These are phyloP conservation scores for Rhodotorula paludigena DNA, from an alignment of 768 basidiomycete species.

Conservation along the genomic window DNA sequence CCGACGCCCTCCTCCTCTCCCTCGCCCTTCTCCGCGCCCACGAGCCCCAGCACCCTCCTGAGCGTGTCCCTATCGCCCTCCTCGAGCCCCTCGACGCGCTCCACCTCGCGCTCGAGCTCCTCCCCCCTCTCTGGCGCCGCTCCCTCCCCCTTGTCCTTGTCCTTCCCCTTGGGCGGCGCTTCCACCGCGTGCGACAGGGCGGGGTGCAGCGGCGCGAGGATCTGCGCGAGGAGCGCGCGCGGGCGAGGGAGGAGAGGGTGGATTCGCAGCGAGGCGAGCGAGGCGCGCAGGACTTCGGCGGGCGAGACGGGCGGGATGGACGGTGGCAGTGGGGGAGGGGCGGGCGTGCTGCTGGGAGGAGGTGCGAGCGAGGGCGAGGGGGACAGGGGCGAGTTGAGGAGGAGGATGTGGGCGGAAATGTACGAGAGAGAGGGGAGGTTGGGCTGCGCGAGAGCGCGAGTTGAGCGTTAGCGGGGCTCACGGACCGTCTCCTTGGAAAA, in stretches of 20 bases:
- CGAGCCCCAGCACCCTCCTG: conserved; percentile 2
- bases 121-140: not conserved
- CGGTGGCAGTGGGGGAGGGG: not conserved
- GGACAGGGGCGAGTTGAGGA: not conserved
- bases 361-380: not conserved
- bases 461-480: not conserved
- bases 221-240: not conserved
- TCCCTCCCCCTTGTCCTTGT: not conserved
- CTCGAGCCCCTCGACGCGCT: not conserved
- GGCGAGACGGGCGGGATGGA: not conserved
- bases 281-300: not conserved
- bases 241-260: conserved; percentile 1
- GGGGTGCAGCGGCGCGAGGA: not conserved
- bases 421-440: conserved; percentile 10
- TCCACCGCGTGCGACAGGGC: not conserved
- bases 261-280: conserved; percentile 6
- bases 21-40: not conserved
- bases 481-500: not conserved
- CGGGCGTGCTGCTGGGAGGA: not conserved
- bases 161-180: not conserved
- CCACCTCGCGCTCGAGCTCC: not conserved
- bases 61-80: not conserved
- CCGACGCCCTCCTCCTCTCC: conserved; percentile 13
- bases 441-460: not conserved
- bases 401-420: conserved; percentile 13